These are phyloP conservation scores for Colletotrichum cuscutae DNA, from an alignment of 2,329 filamentous ascomycete species.

Conservation along the genomic window DNA sequence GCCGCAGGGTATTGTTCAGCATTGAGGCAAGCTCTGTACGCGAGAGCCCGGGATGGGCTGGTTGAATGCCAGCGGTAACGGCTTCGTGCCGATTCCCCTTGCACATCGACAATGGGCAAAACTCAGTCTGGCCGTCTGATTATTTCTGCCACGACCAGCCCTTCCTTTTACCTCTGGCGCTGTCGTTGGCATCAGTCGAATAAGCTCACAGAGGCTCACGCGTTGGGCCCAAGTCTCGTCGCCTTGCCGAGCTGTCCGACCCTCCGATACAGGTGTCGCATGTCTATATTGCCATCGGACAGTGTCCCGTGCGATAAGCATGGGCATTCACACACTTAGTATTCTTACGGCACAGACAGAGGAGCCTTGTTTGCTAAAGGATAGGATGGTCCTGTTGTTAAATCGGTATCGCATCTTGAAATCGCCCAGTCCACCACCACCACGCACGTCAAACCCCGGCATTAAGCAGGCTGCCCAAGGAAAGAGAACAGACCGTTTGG, in stretches of 20 bases:
- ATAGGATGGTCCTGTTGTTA: not conserved
- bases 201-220: slow-evolving; percentile 27
- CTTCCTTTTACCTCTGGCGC: not conserved
- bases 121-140: slow-evolving; percentile 26
- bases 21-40: not conserved
- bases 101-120: not conserved
- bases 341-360: slow-evolving; percentile 18
- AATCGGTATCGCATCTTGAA: slow-evolving; percentile 18
- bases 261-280: slow-evolving; percentile 33
- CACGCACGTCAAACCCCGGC: slow-evolving; percentile 15
- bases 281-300: slow-evolving; percentile 28
- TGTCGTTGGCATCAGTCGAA: slow-evolving; percentile 15
- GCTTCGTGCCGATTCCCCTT: slow-evolving; percentile 11
- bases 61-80: slow-evolving; percentile 12
- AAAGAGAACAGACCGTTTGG: slow-evolving; percentile 24
- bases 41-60: slow-evolving; percentile 19
- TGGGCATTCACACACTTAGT: not conserved
- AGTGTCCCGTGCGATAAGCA: slow-evolving; percentile 13
- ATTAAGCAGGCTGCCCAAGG: not conserved
- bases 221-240: slow-evolving; percentile 18
- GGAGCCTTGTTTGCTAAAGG: slow-evolving; percentile 1
- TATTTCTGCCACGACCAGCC: not conserved
- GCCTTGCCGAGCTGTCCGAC: slow-evolving; percentile 30
- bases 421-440: not conserved
- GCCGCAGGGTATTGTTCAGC: not conserved